Base-by-base conservation (phyloP, 1,284 basidiomycete genomes). In the Melampsora abietis-canadensis region DNA sequence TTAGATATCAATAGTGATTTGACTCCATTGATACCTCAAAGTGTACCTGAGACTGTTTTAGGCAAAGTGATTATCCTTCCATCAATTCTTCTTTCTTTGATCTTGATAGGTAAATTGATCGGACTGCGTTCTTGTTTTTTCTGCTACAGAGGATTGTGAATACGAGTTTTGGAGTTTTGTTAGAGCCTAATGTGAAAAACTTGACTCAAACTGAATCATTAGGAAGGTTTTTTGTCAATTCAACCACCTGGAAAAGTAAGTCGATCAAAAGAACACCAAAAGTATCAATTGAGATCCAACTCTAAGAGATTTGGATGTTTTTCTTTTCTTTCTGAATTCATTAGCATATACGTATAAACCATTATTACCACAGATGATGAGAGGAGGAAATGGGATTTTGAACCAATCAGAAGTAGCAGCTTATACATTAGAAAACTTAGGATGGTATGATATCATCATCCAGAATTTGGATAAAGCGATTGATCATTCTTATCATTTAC, bases 401-500 rank as follows among this genome's bases (percentile, higher is more conserved):
- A 73, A 73, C 37, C 34, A 51, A 24, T 64, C 69, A 40, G 69
- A 73, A 51, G 69, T 73, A 10, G 63, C 69, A n/a, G 47, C 69
- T 65, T 54, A 63, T 14, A 73, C 69, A 31, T 48, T 73, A 21
- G 62, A 73, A 63, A 57, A 5, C 19, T n/a, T 51, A 34, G 69
- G 69, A 4, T 73, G 69, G 30, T 73, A 73, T 24, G 46, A 73
- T 46, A 65, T 73, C 14, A 60, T 80, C 30, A 77, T 84, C 76
- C 82, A 82, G 78, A 82, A 83, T 77, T 54, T 80, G 5, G 82
- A 82, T 66, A 68, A 48, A 0, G 76, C 75, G 19, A 77, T 81
- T 15, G 79, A 79, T 34, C 83, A 84, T 76, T 82, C 83, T 0
- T 81, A 79, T 69, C 81, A 82, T 76, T 76, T 82, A 12, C 81